Conservation (phyloP, 257 asterid species). For the Hygrophila difformis region DNA sequence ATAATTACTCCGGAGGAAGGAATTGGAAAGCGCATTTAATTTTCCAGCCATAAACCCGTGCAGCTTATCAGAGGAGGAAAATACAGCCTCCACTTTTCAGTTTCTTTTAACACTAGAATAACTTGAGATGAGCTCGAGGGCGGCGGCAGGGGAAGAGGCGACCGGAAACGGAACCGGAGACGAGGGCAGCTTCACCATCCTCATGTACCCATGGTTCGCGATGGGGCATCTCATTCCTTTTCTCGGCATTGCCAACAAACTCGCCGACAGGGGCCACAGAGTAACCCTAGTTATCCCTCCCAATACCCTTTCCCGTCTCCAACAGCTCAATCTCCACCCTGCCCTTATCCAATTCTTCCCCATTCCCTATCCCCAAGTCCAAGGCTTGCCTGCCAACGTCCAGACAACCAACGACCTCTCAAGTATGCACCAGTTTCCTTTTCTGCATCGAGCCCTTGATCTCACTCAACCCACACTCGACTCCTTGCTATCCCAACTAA, state of each 20-base stretch:
- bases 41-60: too few relatives aligned
- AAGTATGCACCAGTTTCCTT: not conserved
- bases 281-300: constrained; percentile 31
- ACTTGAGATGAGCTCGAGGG: too few relatives aligned
- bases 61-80: too few relatives aligned
- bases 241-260: constrained; percentile 34
- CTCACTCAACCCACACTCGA: constrained; percentile 27
- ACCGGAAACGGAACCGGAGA: too few relatives aligned
- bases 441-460: constrained; percentile 40
- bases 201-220: constrained; percentile 63
- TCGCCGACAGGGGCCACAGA: constrained; percentile 43
- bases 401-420: constrained; percentile 46
- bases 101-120: too few relatives aligned
- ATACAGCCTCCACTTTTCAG: too few relatives aligned
- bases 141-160: too few relatives aligned
- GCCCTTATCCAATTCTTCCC: constrained; percentile 28
- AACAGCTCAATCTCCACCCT: constrained; percentile 27
- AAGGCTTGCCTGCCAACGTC: constrained; percentile 40
- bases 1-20: too few relatives aligned
- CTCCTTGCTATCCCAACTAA: constrained; percentile 15
- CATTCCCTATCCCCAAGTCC: constrained; percentile 32
- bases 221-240: constrained; percentile 44
- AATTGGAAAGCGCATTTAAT: too few relatives aligned
- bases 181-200: not conserved
- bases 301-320: constrained; percentile 13